phyloP scores from a whole-genome alignment of 2,329 filamentous ascomycete species.

The Trichophyton verrucosum region DNA sequence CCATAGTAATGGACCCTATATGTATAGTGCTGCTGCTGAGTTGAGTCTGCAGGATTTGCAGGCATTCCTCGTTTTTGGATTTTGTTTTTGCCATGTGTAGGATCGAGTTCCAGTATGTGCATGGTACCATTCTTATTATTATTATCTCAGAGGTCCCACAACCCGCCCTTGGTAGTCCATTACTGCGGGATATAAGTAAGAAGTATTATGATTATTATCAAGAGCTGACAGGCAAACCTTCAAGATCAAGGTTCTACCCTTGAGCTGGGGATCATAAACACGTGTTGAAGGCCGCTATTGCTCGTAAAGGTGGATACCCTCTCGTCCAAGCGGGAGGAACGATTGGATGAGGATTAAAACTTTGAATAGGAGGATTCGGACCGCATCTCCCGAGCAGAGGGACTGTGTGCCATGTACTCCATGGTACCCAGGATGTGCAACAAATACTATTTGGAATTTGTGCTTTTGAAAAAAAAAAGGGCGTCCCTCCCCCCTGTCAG shows the following conservation, averaged over 20 bases:
- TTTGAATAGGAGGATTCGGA: slow-evolving; percentile 1
- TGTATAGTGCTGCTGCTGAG: background rate
- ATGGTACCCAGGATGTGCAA: background rate
- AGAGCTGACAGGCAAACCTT: slow-evolving; percentile 1
- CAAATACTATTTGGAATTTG: background rate
- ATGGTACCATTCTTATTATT: background rate
- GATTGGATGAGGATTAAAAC: background rate
- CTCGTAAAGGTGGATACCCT: background rate
- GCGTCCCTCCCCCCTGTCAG: background rate
- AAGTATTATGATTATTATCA: background rate
- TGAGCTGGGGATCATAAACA: slow-evolving; percentile 4
- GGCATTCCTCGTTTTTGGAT: background rate
- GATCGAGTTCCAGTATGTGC: background rate
- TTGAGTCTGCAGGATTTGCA: background rate
- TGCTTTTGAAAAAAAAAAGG: background rate
- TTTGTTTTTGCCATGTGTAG: background rate
- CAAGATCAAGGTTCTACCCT: slow-evolving; percentile 4
- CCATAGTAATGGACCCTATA: background rate
- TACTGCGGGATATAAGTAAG: background rate
- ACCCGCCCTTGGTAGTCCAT: background rate
- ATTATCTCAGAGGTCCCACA: background rate
- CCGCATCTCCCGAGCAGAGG: background rate
- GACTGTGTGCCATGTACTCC: background rate
- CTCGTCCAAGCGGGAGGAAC: background rate
- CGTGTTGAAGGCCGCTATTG: background rate